Base-by-base conservation (phyloP, 768 basidiomycete genomes). In the Agaricus bisporus region DNA sequence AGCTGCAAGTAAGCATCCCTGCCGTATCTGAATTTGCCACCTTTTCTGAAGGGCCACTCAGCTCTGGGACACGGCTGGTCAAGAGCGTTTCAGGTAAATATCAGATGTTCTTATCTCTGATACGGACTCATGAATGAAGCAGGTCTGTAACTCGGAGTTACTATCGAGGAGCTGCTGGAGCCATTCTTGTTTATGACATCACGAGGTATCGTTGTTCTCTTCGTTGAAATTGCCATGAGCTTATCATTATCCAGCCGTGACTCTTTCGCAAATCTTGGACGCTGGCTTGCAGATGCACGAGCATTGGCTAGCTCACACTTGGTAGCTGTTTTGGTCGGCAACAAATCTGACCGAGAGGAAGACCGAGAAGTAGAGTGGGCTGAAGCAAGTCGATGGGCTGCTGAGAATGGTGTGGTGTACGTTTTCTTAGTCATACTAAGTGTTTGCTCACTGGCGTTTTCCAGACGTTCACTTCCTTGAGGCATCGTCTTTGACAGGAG, bases 11-110 rank as follows among this genome's bases (percentile, higher is more conserved):
- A 43, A 58, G 80, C 62, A 12, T 45, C 48, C 49, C 38, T 54
- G 36, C 51, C 55, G 45, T 26, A 28, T 7, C 32, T 32, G 7
- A 11, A 57, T 17, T 41, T 20, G 51, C 18, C 26, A n/a, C n/a
- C 45, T 58, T 51, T 54, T 49, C 35, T 38, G 35, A 20, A 25
- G 20, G 41, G 17, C 35, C 39, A 29, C 59, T 56, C 59, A 95
- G 92, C 72, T 95, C 43, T 98, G 95, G 95, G 95, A 97, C 67
- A 95, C 93, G 18, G 95, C 95, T 29, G 95, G 95, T 15, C 95
- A 98, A 71, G 95, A 97, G 69, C 79, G 95, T 58, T 95, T 95
- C 67, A 79, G 93, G 85, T 92, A 56, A 47, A 66, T 12, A 59
- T 54, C 47, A 49, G 48, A 17, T 36, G 9, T 14, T 35, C 11